Evolutionary conservation across 2,329 filamentous ascomycete genomes (phyloP).

Genomic region (Huntiella decipiens): DNA sequence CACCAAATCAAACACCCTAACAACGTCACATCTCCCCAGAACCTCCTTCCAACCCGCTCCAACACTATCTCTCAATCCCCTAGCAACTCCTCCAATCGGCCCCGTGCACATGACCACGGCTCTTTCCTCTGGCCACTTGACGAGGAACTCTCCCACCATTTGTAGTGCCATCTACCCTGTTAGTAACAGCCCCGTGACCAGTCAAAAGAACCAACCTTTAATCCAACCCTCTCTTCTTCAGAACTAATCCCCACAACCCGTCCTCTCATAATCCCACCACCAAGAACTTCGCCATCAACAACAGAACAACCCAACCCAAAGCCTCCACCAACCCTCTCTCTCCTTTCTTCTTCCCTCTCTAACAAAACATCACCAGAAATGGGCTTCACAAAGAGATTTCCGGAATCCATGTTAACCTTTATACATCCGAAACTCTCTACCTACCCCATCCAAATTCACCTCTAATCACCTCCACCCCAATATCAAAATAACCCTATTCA

Average conservation of each 20-base stretch:
- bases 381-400: too few species aligned
- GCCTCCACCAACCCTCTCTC: too few species aligned
- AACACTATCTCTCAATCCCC: neutral
- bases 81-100: neutral
- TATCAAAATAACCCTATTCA: too few species aligned
- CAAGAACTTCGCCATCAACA: too few species aligned
- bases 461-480: too few species aligned
- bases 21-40: neutral
- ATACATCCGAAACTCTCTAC: too few species aligned
- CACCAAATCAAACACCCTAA: too few species aligned
- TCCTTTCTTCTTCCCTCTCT: too few species aligned
- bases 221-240: constrained; percentile 29
- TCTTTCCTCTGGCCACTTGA: neutral
- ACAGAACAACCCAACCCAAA: too few species aligned
- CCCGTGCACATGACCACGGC: neutral
- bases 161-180: neutral
- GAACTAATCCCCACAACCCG: constrained; percentile 34
- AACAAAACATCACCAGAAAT: too few species aligned
- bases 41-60: neutral
- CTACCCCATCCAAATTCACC: too few species aligned
- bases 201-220: constrained; percentile 18
- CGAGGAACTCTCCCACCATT: neutral
- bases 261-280: constrained; percentile 28
- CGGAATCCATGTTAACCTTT: too few species aligned
- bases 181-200: neutral